Evolutionary conservation across 2,329 filamentous ascomycete species (phyloP), one percentile per base, ranked within the genome.

Genomic region (Aspergillus sclerotialis): DNA sequence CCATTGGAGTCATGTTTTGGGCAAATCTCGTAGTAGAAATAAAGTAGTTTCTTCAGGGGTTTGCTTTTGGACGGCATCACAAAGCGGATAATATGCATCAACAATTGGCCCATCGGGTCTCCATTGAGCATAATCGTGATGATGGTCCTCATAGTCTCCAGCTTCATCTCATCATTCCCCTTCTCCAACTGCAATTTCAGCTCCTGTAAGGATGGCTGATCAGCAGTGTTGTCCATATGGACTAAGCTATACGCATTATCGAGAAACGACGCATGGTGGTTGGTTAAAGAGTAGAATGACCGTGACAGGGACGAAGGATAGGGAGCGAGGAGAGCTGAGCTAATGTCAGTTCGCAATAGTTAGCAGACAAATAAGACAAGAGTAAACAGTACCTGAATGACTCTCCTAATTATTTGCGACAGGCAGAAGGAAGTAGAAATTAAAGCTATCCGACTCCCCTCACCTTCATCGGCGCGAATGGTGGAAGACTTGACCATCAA

Each of bases 31-130:
- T 96, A 95, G 72, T 98, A 98, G 65, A 98, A 92, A 69, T 98
- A 98, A 36, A 98, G 77, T 42, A 98, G 76, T 72, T 98, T 98
- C 78, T 98, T 98, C 54, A 98, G 72, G 27, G 83, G 72, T 70
- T 98, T 98, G 65, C 84, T 87, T 71, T 93, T 95, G 44, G 88
- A 94, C 10, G 92, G 92, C 92, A 98, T 98, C 53, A 98, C 89
- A 62, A 98, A 98, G 62, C 92, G 87, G 64, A 98, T 98, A 58
- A 98, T 98, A 70, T 96, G 92, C 92, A 98, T 98, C 52, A 98
- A 80, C 13, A 98, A 75, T 50, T 88, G 82, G 16, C 89, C 84
- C 82, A 98, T 92, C 26, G 92, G 82, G 59, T 98, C 90, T 50
- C 92, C 92, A 63, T 96, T 96, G 56, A 98, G 78, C 92, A 98